These are phyloP conservation scores for Euryodendron excelsum DNA, from an alignment of 148 eudicot species.

Conservation along the genomic window DNA sequence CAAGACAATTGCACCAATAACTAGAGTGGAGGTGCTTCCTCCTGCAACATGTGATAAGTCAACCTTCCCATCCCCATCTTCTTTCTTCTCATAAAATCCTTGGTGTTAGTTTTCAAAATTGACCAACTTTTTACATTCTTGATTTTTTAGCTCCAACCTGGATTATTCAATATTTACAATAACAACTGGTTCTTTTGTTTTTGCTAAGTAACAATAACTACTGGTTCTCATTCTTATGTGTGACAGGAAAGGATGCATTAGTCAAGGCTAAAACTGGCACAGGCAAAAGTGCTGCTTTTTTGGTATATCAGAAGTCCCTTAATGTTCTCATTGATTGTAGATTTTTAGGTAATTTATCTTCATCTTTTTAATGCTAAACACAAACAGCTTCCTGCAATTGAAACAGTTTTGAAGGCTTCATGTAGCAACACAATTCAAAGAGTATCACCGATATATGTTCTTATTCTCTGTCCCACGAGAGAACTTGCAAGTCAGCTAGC, in stretches of 20 bases:
- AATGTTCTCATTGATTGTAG: neutral
- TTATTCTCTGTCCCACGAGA: conserved; percentile 90
- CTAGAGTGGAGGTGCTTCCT: neutral
- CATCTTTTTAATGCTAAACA: conserved; percentile 42
- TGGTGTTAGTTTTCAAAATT: neutral
- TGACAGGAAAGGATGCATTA: conserved; percentile 82
- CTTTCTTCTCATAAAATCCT: neutral
- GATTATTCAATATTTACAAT: neutral
- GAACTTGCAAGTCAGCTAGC: conserved; percentile 97
- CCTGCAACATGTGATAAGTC: neutral
- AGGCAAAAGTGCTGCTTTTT: conserved; percentile 89
- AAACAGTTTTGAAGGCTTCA: conserved; percentile 87
- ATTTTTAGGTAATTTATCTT: conserved; percentile 14
- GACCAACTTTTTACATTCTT: no score
- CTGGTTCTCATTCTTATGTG: conserved; percentile 20
- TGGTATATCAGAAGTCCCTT: conserved; percentile 54
- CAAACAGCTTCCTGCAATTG: conserved; percentile 97
- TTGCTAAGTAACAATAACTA: no score
- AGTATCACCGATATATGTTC: conserved; percentile 69
- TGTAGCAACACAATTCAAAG: conserved; percentile 36
- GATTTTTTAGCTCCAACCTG: neutral
- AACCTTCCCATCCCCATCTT: no score
- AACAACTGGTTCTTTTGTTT: no score
- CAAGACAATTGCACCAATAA: no score
- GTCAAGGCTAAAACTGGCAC: conserved; percentile 89